A percentile compares a stretch with the other conserved stretches of the same genome.
Evolutionary conservation across 495 filamentous ascomycete species (phyloP).

Genomic region (Tuber borchii): DNA sequence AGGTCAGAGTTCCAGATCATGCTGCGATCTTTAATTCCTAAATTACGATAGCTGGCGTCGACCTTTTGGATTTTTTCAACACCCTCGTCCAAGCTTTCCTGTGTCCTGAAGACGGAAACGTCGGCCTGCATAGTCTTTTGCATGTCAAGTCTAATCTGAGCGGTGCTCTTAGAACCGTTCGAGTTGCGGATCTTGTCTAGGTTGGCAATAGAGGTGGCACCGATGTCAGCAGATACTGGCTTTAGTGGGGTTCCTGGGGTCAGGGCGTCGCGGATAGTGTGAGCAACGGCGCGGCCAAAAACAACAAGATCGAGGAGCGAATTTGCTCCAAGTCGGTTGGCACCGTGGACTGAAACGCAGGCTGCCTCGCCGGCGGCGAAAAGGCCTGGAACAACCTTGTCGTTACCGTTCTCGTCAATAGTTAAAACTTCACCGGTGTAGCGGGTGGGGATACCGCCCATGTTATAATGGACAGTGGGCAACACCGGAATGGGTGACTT

Average conservation of each 20-base stretch:
- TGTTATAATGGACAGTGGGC: constrained; percentile 98
- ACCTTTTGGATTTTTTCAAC: constrained; percentile 71
- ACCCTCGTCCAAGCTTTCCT: constrained; percentile 81
- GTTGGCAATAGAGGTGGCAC: constrained; percentile 74
- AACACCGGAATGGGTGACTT: constrained; percentile 96
- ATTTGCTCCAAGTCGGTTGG: constrained; percentile 95
- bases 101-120: constrained; percentile 93
- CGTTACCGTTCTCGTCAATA: constrained; percentile 71
- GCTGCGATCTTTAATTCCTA: constrained; percentile 92
- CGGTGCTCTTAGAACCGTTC: constrained; percentile 74
- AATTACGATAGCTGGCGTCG: constrained; percentile 69
- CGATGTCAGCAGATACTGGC: constrained; percentile 71
- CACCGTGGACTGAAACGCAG: constrained; percentile 94
- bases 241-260: constrained; percentile 68
- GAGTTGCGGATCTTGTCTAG: constrained; percentile 80
- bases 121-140: constrained; percentile 98
- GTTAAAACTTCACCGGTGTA: constrained; percentile 94
- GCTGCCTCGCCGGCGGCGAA: constrained; percentile 96
- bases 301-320: constrained; percentile 95
- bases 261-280: constrained; percentile 88
- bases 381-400: constrained; percentile 89
- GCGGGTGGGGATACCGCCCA: constrained; percentile 96
- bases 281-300: constrained; percentile 91
- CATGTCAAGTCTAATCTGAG: constrained; percentile 84
- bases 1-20: constrained; percentile 99